Percentiles rank a stretch among this genome's conserved stretches.
Evolutionary conservation across 2,329 filamentous ascomycete species (phyloP).

Genomic region (Sclerotinia glacialis): DNA sequence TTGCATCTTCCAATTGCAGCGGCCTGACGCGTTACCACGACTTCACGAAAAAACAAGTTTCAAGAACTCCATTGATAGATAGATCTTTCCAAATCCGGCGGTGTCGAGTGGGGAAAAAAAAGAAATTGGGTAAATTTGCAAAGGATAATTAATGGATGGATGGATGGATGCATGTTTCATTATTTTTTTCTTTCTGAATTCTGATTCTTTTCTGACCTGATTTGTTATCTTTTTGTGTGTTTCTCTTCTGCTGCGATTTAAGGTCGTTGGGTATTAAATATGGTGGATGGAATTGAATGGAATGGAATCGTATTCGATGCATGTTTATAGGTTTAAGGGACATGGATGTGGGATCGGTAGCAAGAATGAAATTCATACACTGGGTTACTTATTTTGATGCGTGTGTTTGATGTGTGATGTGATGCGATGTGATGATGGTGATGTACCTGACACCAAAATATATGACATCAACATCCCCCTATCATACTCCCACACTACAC

Average conservation of each 20-base stretch:
- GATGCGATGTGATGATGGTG: not conserved
- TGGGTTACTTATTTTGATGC: not conserved
- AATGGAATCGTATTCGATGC: slow-evolving; percentile 12
- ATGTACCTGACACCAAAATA: not conserved
- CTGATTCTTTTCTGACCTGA: slow-evolving; percentile 1
- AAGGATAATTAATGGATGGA: slow-evolving; percentile 17
- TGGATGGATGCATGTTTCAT: slow-evolving; percentile 15
- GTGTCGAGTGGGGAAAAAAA: slow-evolving; percentile 26
- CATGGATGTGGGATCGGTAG: slow-evolving; percentile 11
- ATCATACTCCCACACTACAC: not conserved
- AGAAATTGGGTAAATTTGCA: slow-evolving; percentile 24
- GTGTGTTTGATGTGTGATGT: not conserved
- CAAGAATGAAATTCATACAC: slow-evolving; percentile 9
- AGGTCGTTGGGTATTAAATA: not conserved
- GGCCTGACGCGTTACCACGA: slow-evolving; percentile 13
- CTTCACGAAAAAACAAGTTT: slow-evolving; percentile 21
- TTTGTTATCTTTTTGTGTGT: not conserved
- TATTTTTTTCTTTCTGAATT: slow-evolving; percentile 3
- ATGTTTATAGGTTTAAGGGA: not conserved
- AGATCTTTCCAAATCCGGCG: slow-evolving; percentile 22
- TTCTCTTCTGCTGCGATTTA: slow-evolving; percentile 5
- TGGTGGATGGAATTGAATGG: not conserved
- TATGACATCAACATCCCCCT: not conserved
- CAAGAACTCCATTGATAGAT: slow-evolving; percentile 21
- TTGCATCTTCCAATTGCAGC: slow-evolving; percentile 6